phyloP scores from a whole-genome alignment of 1,284 basidiomycete species.

The Ceratobasidium sp. region DNA sequence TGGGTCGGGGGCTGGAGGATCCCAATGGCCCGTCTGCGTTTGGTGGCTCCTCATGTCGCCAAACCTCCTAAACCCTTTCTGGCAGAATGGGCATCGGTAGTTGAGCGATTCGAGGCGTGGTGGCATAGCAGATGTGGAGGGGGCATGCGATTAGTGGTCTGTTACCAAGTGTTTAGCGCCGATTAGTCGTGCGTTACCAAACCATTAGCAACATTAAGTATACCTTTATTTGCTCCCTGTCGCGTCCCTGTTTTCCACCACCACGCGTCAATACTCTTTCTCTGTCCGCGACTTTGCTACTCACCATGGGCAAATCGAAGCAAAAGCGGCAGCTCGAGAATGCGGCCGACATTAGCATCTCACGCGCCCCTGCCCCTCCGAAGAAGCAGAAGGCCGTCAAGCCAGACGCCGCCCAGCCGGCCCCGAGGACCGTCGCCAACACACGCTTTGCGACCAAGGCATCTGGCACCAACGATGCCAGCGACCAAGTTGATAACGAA shows the following conservation, averaged over 20 bases:
- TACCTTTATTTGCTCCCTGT: neutral
- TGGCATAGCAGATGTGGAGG: neutral
- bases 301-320: neutral
- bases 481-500: neutral
- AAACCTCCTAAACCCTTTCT: neutral
- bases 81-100: slow-evolving; percentile 6
- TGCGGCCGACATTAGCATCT: slow-evolving; percentile 3
- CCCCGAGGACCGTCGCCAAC: neutral
- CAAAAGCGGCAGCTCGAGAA: slow-evolving; percentile 13
- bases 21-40: neutral
- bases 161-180: neutral
- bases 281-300: neutral
- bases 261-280: neutral
- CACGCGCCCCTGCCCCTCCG: neutral
- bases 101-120: neutral
- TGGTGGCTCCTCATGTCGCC: neutral
- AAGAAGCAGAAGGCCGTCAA: neutral
- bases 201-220: neutral
- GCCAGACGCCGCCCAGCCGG: neutral
- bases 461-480: neutral
- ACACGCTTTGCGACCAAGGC: neutral
- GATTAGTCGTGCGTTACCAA: slow-evolving; percentile 2
- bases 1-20: neutral
- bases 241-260: neutral
- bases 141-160: neutral